Percentiles rank a stretch among this genome's conserved stretches.
phyloP scores from a whole-genome alignment of 2,329 filamentous ascomycete species.

The Ploettnerulaceae sp. region DNA sequence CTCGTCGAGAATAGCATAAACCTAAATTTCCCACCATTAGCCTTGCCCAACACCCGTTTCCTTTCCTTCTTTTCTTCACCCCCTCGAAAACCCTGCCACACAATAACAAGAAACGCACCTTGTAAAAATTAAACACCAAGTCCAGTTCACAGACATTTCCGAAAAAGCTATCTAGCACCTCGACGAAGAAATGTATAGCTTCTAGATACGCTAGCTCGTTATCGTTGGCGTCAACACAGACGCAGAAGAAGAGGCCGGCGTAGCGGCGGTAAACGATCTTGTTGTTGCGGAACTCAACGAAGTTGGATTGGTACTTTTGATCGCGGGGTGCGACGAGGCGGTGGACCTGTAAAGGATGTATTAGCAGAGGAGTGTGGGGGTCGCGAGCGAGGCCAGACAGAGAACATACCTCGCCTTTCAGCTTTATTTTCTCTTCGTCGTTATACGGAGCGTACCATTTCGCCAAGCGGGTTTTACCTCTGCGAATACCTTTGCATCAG shows the following conservation, averaged over 20 bases:
- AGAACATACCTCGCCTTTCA: conserved; percentile 81
- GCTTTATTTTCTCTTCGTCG: conserved; percentile 98
- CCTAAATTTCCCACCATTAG: conserved; percentile 42
- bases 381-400: conserved; percentile 1
- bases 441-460: conserved; percentile 99
- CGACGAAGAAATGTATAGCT: conserved; percentile 98
- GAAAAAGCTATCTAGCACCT: conserved; percentile 97
- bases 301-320: conserved; percentile 99
- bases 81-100: neutral
- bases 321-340: conserved; percentile 95
- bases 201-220: conserved; percentile 96
- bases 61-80: neutral
- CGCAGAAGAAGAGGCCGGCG: conserved; percentile 97
- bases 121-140: conserved; percentile 76
- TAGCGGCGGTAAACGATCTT: conserved; percentile 98
- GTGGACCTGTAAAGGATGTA: conserved; percentile 64
- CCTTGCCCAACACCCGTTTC: neutral
- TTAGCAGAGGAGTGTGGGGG: neutral
- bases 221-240: conserved; percentile 97
- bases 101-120: conserved; percentile 36
- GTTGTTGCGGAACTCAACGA: conserved; percentile 91
- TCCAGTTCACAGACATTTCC: conserved; percentile 98
- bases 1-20: conserved; percentile 97
- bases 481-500: conserved; percentile 37
- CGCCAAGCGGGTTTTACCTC: conserved; percentile 95